Conservation (phyloP, 305 asterid genomes). For the Solanum aculeatissimum region DNA sequence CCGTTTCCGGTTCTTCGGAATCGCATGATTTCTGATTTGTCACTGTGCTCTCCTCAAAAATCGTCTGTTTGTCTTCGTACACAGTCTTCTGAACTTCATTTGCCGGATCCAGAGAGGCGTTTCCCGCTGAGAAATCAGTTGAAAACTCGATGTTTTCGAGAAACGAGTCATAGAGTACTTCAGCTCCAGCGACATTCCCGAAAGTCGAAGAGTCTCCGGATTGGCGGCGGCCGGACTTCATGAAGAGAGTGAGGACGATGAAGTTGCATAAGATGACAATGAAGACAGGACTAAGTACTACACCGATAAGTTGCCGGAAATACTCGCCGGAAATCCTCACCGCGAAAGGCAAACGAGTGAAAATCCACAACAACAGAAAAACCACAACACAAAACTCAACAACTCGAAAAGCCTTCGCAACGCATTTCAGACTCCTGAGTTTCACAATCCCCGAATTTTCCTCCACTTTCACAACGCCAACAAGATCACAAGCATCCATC, state of each 20-base stretch:
- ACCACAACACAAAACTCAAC: constrained; percentile 30
- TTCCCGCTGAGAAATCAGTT: neutral
- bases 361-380: constrained; percentile 33
- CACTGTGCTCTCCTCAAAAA: neutral
- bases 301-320: constrained; percentile 28
- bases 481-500: neutral
- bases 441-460: neutral
- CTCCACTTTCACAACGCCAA: neutral
- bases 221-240: neutral
- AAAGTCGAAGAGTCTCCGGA: neutral
- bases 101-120: neutral
- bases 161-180: neutral
- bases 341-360: constrained; percentile 36
- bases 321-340: constrained; percentile 44
- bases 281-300: constrained; percentile 28
- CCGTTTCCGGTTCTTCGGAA: neutral
- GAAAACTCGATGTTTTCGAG: neutral
- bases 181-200: neutral
- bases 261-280: neutral
- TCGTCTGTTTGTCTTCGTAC: constrained; percentile 1
- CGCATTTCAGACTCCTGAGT: constrained; percentile 12
- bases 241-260: constrained; percentile 2
- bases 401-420: constrained; percentile 38
- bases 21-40: neutral
- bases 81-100: neutral